phyloP scores from a whole-genome alignment of 495 filamentous ascomycete genomes.

The Lepraria neglecta region DNA sequence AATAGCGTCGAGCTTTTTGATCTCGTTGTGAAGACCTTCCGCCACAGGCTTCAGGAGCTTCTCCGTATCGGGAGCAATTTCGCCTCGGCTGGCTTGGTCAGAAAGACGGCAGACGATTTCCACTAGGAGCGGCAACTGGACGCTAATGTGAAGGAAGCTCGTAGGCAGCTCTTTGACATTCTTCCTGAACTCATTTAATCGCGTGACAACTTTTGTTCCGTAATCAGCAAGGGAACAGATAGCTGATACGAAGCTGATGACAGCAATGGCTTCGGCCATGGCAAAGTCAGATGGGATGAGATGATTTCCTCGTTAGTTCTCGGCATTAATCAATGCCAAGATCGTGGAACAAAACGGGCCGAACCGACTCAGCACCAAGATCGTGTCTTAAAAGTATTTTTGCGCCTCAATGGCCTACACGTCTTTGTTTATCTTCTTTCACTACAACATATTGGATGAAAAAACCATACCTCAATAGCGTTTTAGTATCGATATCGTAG shows the following conservation, averaged over 20 bases:
- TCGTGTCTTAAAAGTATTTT: too few species aligned
- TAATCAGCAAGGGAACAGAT: conserved; percentile 37
- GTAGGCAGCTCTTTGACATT: conserved; percentile 29
- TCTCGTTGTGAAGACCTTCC: conserved; percentile 13
- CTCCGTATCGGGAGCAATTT: conserved; percentile 10
- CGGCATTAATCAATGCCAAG: too few species aligned
- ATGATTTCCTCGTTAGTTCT: too few species aligned
- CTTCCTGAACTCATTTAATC: conserved; percentile 32
- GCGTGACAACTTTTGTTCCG: conserved; percentile 29
- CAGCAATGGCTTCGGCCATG: conserved; percentile 36
- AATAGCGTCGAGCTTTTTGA: conserved; percentile 11
- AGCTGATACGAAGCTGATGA: conserved; percentile 30
- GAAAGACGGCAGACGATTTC: conserved; percentile 20
- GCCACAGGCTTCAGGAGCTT: conserved; percentile 10
- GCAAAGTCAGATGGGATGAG: background rate
- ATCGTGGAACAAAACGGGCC: too few species aligned
- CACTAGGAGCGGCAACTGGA: conserved; percentile 32
- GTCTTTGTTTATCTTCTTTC: too few species aligned
- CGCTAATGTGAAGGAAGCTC: conserved; percentile 31
- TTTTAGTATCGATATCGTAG: too few species aligned
- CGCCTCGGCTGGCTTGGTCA: conserved; percentile 5
- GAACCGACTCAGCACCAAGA: too few species aligned
- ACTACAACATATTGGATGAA: too few species aligned
- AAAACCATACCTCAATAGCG: too few species aligned
- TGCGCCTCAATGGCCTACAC: too few species aligned